Evolutionary conservation across 2,329 filamentous ascomycete genomes (phyloP).

Genomic region (Paecilomyces formosus): DNA sequence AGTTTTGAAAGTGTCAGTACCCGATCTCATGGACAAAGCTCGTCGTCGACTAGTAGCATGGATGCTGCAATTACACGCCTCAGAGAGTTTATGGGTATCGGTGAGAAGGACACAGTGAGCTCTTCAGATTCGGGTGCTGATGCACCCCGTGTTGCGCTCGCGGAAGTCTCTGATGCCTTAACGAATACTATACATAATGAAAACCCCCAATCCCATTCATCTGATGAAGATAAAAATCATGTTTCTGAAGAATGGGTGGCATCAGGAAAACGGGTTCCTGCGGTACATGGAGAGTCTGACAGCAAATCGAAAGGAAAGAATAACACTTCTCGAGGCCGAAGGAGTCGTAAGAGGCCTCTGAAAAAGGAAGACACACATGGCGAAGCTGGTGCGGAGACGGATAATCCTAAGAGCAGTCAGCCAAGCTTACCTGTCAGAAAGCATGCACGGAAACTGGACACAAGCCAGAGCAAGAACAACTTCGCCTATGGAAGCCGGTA

Average conservation of each 20-base stretch:
- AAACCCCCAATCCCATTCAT: no score
- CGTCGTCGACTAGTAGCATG: not conserved
- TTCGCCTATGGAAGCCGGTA: constrained; percentile 8
- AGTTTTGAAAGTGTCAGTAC: not conserved
- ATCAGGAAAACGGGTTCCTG: not conserved
- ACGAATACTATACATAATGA: not conserved
- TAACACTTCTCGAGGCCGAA: not conserved
- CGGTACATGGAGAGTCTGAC: not conserved
- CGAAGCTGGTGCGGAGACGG: not conserved
- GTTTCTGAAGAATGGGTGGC: not conserved
- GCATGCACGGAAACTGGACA: constrained; percentile 26
- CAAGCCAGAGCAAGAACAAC: constrained; percentile 17
- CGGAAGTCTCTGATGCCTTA: not conserved
- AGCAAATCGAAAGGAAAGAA: not conserved
- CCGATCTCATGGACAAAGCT: not conserved
- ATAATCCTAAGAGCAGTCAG: constrained; percentile 8
- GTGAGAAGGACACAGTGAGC: not conserved
- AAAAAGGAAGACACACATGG: not conserved
- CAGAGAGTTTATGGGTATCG: not conserved
- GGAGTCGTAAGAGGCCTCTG: not conserved
- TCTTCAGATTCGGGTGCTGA: not conserved
- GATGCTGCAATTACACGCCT: not conserved
- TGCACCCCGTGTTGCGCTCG: not conserved
- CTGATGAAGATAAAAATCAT: not conserved
- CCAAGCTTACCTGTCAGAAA: constrained; percentile 28